Conservation (phyloP, 225 moss, liverwort and hornwort species). For the Polytrichum commune region DNA sequence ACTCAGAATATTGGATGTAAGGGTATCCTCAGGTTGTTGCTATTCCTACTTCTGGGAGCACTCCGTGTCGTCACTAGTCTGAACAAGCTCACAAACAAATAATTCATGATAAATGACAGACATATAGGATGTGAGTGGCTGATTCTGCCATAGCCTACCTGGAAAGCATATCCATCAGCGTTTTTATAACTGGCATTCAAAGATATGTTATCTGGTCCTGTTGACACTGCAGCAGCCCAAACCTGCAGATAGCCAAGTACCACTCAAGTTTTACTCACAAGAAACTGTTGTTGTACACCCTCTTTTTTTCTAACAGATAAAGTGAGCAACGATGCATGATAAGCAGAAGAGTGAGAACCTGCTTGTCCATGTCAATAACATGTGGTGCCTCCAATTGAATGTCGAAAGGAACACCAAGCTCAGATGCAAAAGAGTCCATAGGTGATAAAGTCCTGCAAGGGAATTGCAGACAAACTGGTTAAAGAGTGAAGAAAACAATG, state of each 20-base stretch:
- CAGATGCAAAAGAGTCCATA: constrained; percentile 76
- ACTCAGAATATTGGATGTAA: no score
- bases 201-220: constrained; percentile 53
- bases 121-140: not conserved
- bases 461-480: not conserved
- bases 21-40: no score
- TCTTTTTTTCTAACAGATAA: no score
- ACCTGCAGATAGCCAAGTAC: constrained; percentile 34
- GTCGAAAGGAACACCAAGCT: constrained; percentile 65
- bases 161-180: constrained; percentile 59
- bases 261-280: not conserved
- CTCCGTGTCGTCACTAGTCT: no score
- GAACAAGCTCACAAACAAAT: no score
- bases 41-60: no score
- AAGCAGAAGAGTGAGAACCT: constrained; percentile 28
- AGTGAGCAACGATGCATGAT: no score
- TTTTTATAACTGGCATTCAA: constrained; percentile 75
- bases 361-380: constrained; percentile 69
- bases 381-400: constrained; percentile 75
- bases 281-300: no score
- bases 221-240: constrained; percentile 67
- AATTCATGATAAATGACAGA: no score
- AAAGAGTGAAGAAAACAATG: no score
- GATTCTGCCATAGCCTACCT: constrained; percentile 34
- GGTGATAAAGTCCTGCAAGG: constrained; percentile 66